A percentile compares a stretch with the other conserved stretches of the same genome.
phyloP scores from a whole-genome alignment of 2,329 filamentous ascomycete species.

The Periconia digitata region DNA sequence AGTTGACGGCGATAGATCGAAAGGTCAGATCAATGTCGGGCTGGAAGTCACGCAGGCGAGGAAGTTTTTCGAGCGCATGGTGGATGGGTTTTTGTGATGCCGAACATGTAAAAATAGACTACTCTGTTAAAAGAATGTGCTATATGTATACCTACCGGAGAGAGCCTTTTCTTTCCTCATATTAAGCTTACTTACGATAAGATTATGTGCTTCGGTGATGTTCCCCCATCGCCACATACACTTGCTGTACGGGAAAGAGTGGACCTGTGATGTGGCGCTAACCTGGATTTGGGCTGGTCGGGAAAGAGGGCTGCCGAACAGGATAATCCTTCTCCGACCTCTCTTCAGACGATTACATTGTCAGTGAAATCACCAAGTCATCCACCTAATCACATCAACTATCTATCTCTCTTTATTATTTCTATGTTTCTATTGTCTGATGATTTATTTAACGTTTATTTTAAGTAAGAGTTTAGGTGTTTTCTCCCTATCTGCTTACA shows the following conservation, averaged over 20 bases:
- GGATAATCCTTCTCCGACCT: background rate
- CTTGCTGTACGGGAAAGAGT: background rate
- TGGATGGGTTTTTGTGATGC: slow-evolving; percentile 31
- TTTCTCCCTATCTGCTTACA: too few species aligned
- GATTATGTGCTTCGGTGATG: too few species aligned
- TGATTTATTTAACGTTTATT: too few species aligned
- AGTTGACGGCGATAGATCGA: slow-evolving; percentile 15
- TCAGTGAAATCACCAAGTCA: too few species aligned
- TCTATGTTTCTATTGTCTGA: too few species aligned
- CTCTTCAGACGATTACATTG: background rate
- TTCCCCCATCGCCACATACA: background rate
- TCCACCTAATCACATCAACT: too few species aligned
- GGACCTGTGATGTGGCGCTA: background rate
- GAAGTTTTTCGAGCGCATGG: slow-evolving; percentile 32
- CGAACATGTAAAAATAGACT: too few species aligned
- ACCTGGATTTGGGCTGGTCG: background rate
- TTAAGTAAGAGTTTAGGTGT: too few species aligned
- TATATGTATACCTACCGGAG: too few species aligned
- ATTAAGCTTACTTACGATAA: too few species aligned
- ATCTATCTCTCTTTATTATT: too few species aligned
- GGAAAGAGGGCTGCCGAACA: background rate
- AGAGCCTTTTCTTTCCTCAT: too few species aligned
- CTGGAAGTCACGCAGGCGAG: slow-evolving; percentile 24
- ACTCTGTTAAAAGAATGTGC: background rate
- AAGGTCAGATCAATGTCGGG: slow-evolving; percentile 16